Evolutionary conservation across 768 basidiomycete species (phyloP).

Genomic region (Russula abietina): DNA sequence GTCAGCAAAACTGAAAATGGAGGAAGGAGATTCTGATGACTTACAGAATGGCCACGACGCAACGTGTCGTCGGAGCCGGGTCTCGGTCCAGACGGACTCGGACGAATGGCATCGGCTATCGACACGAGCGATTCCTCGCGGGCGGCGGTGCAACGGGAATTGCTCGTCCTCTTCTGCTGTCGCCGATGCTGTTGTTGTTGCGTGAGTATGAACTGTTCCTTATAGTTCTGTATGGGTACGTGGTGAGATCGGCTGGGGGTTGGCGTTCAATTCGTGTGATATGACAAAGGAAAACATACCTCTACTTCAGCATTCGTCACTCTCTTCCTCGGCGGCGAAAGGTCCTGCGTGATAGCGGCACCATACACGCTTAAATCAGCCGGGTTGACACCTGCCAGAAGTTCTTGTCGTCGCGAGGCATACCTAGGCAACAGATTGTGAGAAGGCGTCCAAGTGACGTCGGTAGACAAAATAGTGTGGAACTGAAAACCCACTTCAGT

Average conservation of each 20-base stretch:
- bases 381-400: neutral
- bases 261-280: neutral
- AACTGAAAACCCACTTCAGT: constrained; percentile 9
- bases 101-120: constrained; percentile 15
- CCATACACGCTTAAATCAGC: constrained; percentile 5
- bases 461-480: neutral
- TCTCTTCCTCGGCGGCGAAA: neutral
- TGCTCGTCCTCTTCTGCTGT: neutral
- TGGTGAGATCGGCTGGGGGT: neutral
- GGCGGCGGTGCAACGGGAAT: neutral
- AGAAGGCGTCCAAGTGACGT: neutral
- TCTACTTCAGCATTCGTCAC: constrained; percentile 6
- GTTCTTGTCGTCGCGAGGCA: neutral
- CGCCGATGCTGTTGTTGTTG: neutral
- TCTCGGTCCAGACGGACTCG: neutral
- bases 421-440: neutral
- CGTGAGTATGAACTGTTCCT: constrained; percentile 2
- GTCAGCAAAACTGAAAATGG: neutral
- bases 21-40: neutral
- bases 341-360: neutral
- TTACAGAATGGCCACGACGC: constrained; percentile 10
- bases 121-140: constrained; percentile 11
- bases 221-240: neutral
- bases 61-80: neutral
- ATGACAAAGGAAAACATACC: neutral